phyloP scores from a whole-genome alignment of 805 yeast species.

The Ogataea paraovalis region DNA sequence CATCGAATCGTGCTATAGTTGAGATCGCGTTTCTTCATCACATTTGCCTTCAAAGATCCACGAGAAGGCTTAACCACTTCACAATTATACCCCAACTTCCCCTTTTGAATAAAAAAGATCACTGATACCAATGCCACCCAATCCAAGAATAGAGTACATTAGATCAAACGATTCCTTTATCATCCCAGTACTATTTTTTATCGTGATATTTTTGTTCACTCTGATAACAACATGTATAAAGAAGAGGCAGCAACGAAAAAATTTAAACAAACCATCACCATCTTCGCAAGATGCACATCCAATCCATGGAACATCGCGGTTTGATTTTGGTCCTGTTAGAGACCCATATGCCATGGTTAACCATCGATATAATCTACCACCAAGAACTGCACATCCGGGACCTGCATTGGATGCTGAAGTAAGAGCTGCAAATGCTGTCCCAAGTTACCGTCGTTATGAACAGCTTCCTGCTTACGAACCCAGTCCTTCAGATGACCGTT shows the following conservation, averaged over 20 bases:
- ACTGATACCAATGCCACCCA: not conserved
- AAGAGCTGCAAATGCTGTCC: not conserved
- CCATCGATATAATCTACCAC: not conserved
- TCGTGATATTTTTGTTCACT: not conserved
- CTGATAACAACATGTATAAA: not conserved
- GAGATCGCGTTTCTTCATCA: too few species aligned
- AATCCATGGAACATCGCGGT: not conserved
- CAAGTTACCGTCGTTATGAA: not conserved
- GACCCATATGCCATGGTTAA: not conserved
- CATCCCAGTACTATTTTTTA: not conserved
- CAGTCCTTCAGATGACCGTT: not conserved
- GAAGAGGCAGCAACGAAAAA: not conserved
- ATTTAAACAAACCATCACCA: not conserved
- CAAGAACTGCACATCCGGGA: not conserved
- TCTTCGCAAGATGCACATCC: not conserved
- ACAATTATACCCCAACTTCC: too few species aligned
- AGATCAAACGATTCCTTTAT: not conserved
- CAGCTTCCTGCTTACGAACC: not conserved
- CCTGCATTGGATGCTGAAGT: not conserved
- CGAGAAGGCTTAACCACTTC: too few species aligned
- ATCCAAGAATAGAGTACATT: not conserved
- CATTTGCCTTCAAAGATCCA: too few species aligned
- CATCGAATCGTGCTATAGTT: too few species aligned
- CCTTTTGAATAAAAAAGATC: too few species aligned
- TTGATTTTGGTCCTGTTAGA: not conserved